Base-by-base conservation (phyloP, 164 flowering plant species). In the Chimonanthus salicifolius region DNA sequence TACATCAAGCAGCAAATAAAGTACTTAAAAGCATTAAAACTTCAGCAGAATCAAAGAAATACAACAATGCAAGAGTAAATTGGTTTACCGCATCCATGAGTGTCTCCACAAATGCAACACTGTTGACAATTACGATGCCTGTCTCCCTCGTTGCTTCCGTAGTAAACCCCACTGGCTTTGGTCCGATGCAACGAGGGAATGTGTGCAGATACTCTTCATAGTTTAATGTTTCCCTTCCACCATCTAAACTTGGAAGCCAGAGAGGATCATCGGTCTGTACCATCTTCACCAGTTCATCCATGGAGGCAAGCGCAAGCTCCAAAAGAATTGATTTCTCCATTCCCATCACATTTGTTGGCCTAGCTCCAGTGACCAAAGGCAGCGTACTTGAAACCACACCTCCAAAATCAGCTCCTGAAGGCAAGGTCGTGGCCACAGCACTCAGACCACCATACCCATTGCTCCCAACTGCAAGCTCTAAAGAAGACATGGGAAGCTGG, bases 241-340 rank as follows among this genome's bases (percentile, higher is more conserved):
- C 89, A 67, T 85, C 97, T 65, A 83, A 49, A 78, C 84, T 75
- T 60, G 85, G 82, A 45, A 91, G 15, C 99, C 99, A 95, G 49
- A 95, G 86, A 0, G 98, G 91, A 47, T 89, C 97, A 60, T 86
- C 86, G 45, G 83, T 80, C 75, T 90, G 91, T 0, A 94, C 99
- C 90, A 95, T 81, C 80, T 88, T 93, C 6, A 93, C 85, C 80
- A 95, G 73, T 68, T 95, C 99, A 67, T 93, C 96, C 99, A 95
- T 95, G 47, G 98, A 94, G 49, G 88, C 82, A 82, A 93, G 81
- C 47, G 99, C 98, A 58, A 93, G 88, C 83, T 93, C 98, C 77
- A 89, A 77, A 72, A 85, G 86, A 92, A 95, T 81, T 3, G 97
- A 88, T 68, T 89, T 84, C 85, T 94, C 96, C 8, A 83, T 47